phyloP scores from a whole-genome alignment of 345 rosid species.

The Aethionema arabicum region DNA sequence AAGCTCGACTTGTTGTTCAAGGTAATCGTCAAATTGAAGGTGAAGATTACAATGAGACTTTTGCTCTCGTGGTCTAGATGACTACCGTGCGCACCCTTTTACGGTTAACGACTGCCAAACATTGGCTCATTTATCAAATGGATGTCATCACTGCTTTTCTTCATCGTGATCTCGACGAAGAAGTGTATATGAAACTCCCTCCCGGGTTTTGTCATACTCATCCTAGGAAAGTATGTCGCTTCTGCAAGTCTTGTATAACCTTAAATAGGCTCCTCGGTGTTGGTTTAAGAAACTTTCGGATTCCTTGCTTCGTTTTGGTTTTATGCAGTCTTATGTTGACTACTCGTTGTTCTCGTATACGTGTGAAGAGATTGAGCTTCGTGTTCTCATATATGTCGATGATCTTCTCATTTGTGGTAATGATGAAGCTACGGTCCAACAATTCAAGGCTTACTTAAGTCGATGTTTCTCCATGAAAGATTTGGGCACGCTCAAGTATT shows the following conservation, averaged over 20 bases:
- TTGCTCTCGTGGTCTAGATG: not conserved
- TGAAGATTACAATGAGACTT: not conserved
- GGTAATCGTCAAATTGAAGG: not conserved
- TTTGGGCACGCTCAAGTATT: not conserved
- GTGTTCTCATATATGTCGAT: not conserved
- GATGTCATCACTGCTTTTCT: too few species aligned
- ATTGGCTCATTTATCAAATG: not conserved
- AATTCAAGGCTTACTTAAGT: not conserved
- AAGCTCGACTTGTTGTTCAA: not conserved
- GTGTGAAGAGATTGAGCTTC: not conserved
- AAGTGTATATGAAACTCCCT: too few species aligned
- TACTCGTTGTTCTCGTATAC: not conserved
- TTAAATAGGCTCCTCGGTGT: too few species aligned
- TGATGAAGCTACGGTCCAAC: not conserved
- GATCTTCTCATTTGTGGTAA: not conserved
- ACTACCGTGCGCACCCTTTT: not conserved
- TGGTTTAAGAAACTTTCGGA: not conserved
- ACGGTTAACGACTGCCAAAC: not conserved
- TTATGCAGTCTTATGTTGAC: not conserved
- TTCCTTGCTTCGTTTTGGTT: not conserved
- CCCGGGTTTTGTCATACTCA: too few species aligned
- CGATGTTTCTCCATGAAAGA: not conserved
- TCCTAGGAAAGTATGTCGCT: too few species aligned
- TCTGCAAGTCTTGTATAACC: too few species aligned
- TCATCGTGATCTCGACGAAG: too few species aligned